Evolutionary conservation across 257 asterid species (phyloP), one percentile per base, ranked within the genome.

Genomic region (Nyctanthes arbortristis): DNA sequence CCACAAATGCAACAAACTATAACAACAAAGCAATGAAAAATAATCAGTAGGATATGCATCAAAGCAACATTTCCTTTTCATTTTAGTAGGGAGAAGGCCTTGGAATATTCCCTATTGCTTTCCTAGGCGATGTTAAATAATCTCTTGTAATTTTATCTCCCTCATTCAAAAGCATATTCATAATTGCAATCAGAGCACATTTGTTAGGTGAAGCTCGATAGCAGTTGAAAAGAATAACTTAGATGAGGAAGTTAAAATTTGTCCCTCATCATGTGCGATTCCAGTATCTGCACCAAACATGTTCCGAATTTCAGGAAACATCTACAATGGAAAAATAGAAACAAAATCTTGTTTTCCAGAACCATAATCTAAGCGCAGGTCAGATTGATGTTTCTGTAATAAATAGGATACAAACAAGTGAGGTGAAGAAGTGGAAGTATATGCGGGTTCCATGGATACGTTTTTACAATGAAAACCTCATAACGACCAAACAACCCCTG

Each of bases 1-100:
- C 16, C 24, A 82, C 12, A 16, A 54, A 52, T 18, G 72, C 33
- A 55, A 29, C 30, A 40, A 35, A 47, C 13, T 29, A 35, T n/a
- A 7, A 22, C 49, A 33, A 30, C 65, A 60, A 72, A 43, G 32
- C 34, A n/a, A 24, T 22, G 40, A 58, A 27, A 66, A 9, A 43
- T 16, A 28, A n/a, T 33, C 28, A 7, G 4, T 34, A 34, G 9
- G 12, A 49, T 40, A 16, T 39, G 18, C 13, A 29, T 9, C 33
- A 37, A 54, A 20, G 52, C 12, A 58, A 27, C 39, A 74, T 24
- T 55, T 27, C 12, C 13, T 31, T 61, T 54, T 33, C 39, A 1
- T 4, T 35, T 16, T 28, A 28, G 3, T 64, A 3, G 32, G 31
- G 14, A 62, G 43, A 4, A 8, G 32, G 10, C 4, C n/a, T 45